phyloP scores from a whole-genome alignment of 768 basidiomycete species.

The Lactifluus piperatus region DNA sequence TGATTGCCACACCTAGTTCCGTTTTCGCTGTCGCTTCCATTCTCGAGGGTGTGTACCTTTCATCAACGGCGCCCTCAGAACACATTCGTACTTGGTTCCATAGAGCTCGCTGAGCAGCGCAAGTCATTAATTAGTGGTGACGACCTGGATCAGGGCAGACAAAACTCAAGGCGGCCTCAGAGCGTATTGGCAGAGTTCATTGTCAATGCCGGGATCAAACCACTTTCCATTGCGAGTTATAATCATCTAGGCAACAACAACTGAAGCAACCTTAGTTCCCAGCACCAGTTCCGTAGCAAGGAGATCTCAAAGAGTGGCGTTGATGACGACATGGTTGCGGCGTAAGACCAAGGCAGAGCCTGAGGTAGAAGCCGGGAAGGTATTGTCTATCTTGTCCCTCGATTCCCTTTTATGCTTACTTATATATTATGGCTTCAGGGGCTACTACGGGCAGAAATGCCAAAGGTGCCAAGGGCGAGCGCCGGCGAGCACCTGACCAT shows the following conservation, averaged over 20 bases:
- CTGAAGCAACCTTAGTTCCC: constrained; percentile 83
- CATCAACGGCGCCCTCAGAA: constrained; percentile 97
- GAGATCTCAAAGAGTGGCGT: constrained; percentile 97
- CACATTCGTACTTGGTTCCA: constrained; percentile 94
- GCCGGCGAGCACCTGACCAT: constrained; percentile 97
- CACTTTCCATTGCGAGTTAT: constrained; percentile 93
- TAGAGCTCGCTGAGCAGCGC: constrained; percentile 83
- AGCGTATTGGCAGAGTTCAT: constrained; percentile 96
- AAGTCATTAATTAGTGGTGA: constrained; percentile 94
- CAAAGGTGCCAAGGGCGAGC: constrained; percentile 76
- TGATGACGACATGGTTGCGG: constrained; percentile 96
- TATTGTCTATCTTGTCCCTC: background rate
- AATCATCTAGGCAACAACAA: constrained; percentile 99
- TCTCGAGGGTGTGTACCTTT: constrained; percentile 91
- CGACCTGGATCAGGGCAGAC: constrained; percentile 96
- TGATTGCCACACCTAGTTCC: constrained; percentile 96
- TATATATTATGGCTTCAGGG: background rate
- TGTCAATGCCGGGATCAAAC: constrained; percentile 98
- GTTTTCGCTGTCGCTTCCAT: constrained; percentile 93
- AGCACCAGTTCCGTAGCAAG: constrained; percentile 94
- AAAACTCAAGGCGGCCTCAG: constrained; percentile 95
- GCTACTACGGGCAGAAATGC: constrained; percentile 39
- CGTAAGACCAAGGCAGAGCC: constrained; percentile 74
- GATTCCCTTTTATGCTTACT: background rate
- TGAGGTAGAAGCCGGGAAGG: constrained; percentile 22